Base-by-base conservation (phyloP, 495 filamentous ascomycete species). In the Cercophora samala region DNA sequence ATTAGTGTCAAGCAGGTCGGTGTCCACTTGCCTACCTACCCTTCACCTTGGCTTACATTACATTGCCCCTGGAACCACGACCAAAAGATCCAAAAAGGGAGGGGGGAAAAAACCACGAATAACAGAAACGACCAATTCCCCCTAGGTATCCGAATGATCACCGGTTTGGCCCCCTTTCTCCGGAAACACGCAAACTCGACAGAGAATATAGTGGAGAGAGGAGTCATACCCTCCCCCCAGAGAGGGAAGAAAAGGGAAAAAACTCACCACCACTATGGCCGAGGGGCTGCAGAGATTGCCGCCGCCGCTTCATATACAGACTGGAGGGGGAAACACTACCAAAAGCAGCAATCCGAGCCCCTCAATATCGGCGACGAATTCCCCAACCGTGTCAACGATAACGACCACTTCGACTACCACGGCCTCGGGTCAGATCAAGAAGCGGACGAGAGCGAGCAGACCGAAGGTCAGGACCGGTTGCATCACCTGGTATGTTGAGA, bases 401-500 rank as follows among this genome's bases (percentile, higher is more conserved):
- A 25, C 58, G 18, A 25, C 22, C 4, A 37, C 69, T 5, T 55
- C 68, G 5, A 54, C 52, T 0, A 54, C 64, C 3, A 42, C 67
- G 32, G 52, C 51, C 2, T 32, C 62, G 29, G 58, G 42, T 46
- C 67, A 25, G 6, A 60, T 66, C 5, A 73, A 67, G 65, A 76
- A 76, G 53, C 67, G 74, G 32, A 76, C 70, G 4, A 60, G 74
- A 63, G 74, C 74, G 9, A 76, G 74, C 66, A 76, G 74, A 61
- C 74, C 74, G 23, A 76, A 76, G 67, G 74, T 76, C 22, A 65
- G 74, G 1, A 76, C 74, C 2, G 74, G 74, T 3, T 76, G 74
- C 56, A 76, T 74, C 26, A 76, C 74, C 55, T 76, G 74, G 74
- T 76, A 60, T 51, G 70, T 29, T 26, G 4, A 21, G 37, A 46